Evolutionary conservation across 1,139 yeast species (phyloP).

Genomic region (Nakaseomyces kungkrabaensis): DNA sequence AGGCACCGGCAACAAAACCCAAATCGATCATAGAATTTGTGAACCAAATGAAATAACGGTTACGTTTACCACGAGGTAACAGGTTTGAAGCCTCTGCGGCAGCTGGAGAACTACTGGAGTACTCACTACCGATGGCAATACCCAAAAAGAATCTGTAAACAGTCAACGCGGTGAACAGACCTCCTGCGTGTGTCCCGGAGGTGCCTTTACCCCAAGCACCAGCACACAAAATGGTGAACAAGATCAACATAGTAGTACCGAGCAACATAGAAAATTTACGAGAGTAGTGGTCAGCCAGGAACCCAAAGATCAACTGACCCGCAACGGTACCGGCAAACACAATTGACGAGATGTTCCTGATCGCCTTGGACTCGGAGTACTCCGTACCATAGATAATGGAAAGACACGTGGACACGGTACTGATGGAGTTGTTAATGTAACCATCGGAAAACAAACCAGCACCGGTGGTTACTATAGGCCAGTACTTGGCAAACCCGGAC

Average conservation of each 20-base stretch:
- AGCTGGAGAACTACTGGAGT: slow-evolving; percentile 88
- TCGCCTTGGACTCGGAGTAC: slow-evolving; percentile 55
- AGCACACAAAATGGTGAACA: slow-evolving; percentile 68
- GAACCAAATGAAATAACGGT: slow-evolving; percentile 81
- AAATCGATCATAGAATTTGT: slow-evolving; percentile 81
- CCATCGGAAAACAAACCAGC: slow-evolving; percentile 91
- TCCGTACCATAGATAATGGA: slow-evolving; percentile 51
- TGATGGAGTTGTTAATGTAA: slow-evolving; percentile 73
- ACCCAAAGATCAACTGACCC: slow-evolving; percentile 78
- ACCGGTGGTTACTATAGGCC: slow-evolving; percentile 38
- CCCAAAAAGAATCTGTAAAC: slow-evolving; percentile 82
- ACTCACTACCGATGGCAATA: slow-evolving; percentile 80
- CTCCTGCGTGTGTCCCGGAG: slow-evolving; percentile 50
- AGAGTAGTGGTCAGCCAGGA: slow-evolving; percentile 64
- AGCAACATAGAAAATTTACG: slow-evolving; percentile 74
- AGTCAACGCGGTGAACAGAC: slow-evolving; percentile 67
- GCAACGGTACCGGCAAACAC: slow-evolving; percentile 86
- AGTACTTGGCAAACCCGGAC: slow-evolving; percentile 1
- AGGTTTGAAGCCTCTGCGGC: slow-evolving; percentile 84
- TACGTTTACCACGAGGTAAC: slow-evolving; percentile 72
- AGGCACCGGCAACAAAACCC: slow-evolving; percentile 77
- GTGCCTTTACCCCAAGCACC: slow-evolving; percentile 73
- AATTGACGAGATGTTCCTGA: slow-evolving; percentile 73
- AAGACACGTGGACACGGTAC: slow-evolving; percentile 66
- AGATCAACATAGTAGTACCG: slow-evolving; percentile 61